Evolutionary conservation across 23 red algal species (phyloP), one percentile per base, ranked within the genome.

Genomic region (Gracilaria domingensis): DNA sequence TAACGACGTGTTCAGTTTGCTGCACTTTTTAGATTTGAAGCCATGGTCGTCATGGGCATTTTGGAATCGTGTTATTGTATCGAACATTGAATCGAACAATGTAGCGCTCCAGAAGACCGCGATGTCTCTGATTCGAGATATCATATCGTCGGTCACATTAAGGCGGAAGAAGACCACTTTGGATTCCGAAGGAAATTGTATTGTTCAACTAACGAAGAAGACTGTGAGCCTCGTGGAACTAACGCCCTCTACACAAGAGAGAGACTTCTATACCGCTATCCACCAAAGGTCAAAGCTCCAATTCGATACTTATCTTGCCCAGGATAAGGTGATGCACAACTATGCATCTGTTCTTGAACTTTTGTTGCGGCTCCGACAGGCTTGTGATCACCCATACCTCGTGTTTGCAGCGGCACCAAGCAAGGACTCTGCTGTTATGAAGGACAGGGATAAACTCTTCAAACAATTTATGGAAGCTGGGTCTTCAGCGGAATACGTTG

Each of bases 1-100:
- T 34, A 88, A 98, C 65, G 95, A 98, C 48, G 86, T 94, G 4
- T 90, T 88, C 26, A 85, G 90, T 39, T 82, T 94, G 42, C 59
- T 93, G 12, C 82, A 88, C 62, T 98, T 98, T 32, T 60, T 98
- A 47, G 71, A 85, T 55, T 28, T 91, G 49, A 85, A 83, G 65
- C 89, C 89, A 28, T 95, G 93, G 86, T 95, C 74, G 58, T 82
- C 85, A 3, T 91, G 86, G 85, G 86, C 80, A 4, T 81, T 78
- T 83, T 95, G 87, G 79, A 53, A 80, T 24, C 86, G 87, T 21
- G 61, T 79, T 14, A 85, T 95, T 62, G 82, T 85, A 34, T 30
- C 66, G 21, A 85, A 80, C 14, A 35, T 90, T 1, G 93, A 90
- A 36, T 85, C 89, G 3, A 77, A 40, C 36, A 65, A 72, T 32